Conservation (phyloP, 23 red algal species). For the Porphyridium purpureum region DNA sequence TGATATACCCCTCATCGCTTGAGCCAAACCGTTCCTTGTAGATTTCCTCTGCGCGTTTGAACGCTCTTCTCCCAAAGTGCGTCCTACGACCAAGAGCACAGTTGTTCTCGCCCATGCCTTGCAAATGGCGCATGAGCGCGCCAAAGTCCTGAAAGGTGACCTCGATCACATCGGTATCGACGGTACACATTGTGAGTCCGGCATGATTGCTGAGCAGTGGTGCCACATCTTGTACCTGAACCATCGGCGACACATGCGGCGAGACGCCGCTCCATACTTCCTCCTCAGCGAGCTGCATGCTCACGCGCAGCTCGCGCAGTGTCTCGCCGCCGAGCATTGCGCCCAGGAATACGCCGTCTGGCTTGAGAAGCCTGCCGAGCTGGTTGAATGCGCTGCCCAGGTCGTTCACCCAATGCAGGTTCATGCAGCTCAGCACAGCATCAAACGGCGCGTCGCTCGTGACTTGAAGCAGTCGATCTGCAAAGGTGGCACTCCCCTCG, state of each 20-base stretch:
- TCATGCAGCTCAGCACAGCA: constrained; percentile 35
- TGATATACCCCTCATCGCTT: constrained; percentile 5
- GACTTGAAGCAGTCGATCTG: too few species aligned
- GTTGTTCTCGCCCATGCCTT: constrained; percentile 77
- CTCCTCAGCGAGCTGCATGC: constrained; percentile 78
- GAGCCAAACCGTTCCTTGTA: constrained; percentile 54
- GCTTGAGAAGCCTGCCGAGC: constrained; percentile 15
- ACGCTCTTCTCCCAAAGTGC: constrained; percentile 27
- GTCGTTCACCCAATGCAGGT: constrained; percentile 96
- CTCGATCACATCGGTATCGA: constrained; percentile 49
- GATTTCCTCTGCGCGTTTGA: constrained; percentile 35
- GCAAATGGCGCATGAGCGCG: constrained; percentile 54
- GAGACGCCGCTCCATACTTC: constrained; percentile 25
- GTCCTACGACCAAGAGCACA: constrained; percentile 13
- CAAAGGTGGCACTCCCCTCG: too few species aligned
- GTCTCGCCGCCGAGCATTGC: constrained; percentile 80
- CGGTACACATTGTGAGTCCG: constrained; percentile 47
- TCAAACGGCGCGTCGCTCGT: too few species aligned
- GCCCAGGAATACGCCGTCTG: constrained; percentile 74
- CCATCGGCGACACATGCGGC: constrained; percentile 52
- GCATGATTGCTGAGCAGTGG: constrained; percentile 19
- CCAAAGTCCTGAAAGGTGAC: constrained; percentile 51
- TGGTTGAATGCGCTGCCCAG: constrained; percentile 26
- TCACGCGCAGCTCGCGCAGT: constrained; percentile 61
- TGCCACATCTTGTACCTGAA: constrained; percentile 48